Percentiles rank a stretch among this genome's conserved stretches.
Evolutionary conservation across 1,139 yeast genomes (phyloP).

Genomic region (Suhomyces anneliseae): DNA sequence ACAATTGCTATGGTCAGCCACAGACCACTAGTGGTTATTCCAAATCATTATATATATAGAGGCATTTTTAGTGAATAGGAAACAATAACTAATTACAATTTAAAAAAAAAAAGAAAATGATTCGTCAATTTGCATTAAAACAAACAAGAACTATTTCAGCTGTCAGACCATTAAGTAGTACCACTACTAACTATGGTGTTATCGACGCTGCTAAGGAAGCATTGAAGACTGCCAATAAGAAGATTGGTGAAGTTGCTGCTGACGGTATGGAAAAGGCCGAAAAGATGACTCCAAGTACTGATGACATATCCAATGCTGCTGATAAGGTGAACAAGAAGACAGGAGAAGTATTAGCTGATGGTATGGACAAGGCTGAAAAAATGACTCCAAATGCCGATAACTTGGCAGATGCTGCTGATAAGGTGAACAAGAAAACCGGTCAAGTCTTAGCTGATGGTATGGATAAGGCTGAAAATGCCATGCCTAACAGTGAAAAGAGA

Average conservation of each 20-base stretch:
- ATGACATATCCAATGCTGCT: conserved; percentile 12
- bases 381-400: conserved; percentile 16
- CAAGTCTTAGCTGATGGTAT: conserved; percentile 36
- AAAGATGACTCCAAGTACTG: conserved; percentile 18
- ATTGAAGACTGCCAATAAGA: conserved; percentile 34
- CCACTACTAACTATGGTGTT: conserved; percentile 25
- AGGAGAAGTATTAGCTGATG: conserved; percentile 37
- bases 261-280: conserved; percentile 26
- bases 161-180: conserved; percentile 9
- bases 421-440: conserved; percentile 29
- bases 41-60: conserved; percentile 1
- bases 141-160: conserved; percentile 5
- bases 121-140: conserved; percentile 17
- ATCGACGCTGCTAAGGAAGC: conserved; percentile 38
- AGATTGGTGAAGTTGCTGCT: conserved; percentile 30
- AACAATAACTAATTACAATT: not conserved
- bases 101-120: conserved; percentile 11
- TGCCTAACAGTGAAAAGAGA: conserved; percentile 11
- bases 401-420: conserved; percentile 9
- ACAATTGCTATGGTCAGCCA: conserved; percentile 5
- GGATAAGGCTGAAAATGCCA: conserved; percentile 29
- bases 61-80: not conserved
- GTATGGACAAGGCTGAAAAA: conserved; percentile 22
- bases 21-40: no score
- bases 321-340: conserved; percentile 19